Evolutionary conservation across 768 basidiomycete species (phyloP).

Genomic region (Xerocomellus intermedius): DNA sequence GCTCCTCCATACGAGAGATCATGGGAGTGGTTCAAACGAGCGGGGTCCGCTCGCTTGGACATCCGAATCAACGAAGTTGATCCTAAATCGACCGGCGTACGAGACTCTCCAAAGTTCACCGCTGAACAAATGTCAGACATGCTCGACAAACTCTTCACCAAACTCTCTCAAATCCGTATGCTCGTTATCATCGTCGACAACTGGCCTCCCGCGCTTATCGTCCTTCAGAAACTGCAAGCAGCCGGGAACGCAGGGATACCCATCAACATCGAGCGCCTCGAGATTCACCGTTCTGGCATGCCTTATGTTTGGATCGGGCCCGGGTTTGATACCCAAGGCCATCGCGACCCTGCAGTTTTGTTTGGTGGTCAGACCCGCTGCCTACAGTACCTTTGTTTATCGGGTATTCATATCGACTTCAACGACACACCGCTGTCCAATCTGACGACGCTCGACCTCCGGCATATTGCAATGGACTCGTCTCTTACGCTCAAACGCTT

Average conservation of each 20-base stretch:
- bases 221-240: slow-evolving; percentile 48
- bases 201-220: slow-evolving; percentile 51
- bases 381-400: slow-evolving; percentile 52
- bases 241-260: slow-evolving; percentile 35
- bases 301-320: slow-evolving; percentile 47
- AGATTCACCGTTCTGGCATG: slow-evolving; percentile 57
- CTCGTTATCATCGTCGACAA: slow-evolving; percentile 56
- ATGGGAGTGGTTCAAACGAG: slow-evolving; percentile 55
- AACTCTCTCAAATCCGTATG: slow-evolving; percentile 57
- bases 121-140: slow-evolving; percentile 44
- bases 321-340: slow-evolving; percentile 37
- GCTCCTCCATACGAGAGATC: slow-evolving; percentile 49
- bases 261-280: slow-evolving; percentile 57
- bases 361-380: slow-evolving; percentile 45
- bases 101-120: slow-evolving; percentile 36
- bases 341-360: slow-evolving; percentile 43
- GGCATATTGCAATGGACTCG: slow-evolving; percentile 53
- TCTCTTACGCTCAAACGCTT: slow-evolving; percentile 52
- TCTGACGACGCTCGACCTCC: slow-evolving; percentile 64
- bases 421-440: slow-evolving; percentile 43
- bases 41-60: slow-evolving; percentile 54
- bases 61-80: slow-evolving; percentile 55
- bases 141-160: slow-evolving; percentile 49
- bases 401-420: slow-evolving; percentile 66
- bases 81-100: slow-evolving; percentile 22